Evolutionary conservation across 2,329 filamentous ascomycete species (phyloP).

Genomic region (Neopestalotiopsis clavispora): DNA sequence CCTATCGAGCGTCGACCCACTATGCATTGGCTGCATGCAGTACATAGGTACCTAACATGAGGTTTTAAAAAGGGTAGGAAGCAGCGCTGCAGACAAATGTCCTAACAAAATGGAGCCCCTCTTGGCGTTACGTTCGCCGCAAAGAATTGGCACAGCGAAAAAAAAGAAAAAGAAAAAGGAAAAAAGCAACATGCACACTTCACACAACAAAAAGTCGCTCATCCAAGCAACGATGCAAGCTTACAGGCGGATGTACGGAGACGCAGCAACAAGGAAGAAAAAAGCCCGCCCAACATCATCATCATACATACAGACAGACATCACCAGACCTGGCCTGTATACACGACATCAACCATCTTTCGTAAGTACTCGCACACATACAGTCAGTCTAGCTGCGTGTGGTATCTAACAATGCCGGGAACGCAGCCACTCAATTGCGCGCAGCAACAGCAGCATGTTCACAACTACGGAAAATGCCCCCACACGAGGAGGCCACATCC

Average conservation of each 20-base stretch:
- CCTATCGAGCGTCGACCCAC: neutral
- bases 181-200: neutral
- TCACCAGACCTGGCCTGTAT: no score
- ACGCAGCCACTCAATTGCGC: neutral
- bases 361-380: no score
- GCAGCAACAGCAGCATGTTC: neutral
- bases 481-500: slow-evolving; percentile 5
- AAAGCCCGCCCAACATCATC: no score
- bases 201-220: neutral
- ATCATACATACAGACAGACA: no score
- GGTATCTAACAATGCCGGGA: neutral
- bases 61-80: neutral
- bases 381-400: neutral
- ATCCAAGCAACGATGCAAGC: neutral
- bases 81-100: neutral
- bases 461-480: neutral
- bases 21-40: neutral
- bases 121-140: neutral
- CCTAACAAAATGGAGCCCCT: neutral
- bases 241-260: neutral
- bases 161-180: neutral
- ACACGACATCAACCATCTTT: no score
- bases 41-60: neutral
- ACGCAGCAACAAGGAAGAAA: no score
- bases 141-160: neutral